Evolutionary conservation across 768 basidiomycete species (phyloP).

Genomic region (Trametes maxima): DNA sequence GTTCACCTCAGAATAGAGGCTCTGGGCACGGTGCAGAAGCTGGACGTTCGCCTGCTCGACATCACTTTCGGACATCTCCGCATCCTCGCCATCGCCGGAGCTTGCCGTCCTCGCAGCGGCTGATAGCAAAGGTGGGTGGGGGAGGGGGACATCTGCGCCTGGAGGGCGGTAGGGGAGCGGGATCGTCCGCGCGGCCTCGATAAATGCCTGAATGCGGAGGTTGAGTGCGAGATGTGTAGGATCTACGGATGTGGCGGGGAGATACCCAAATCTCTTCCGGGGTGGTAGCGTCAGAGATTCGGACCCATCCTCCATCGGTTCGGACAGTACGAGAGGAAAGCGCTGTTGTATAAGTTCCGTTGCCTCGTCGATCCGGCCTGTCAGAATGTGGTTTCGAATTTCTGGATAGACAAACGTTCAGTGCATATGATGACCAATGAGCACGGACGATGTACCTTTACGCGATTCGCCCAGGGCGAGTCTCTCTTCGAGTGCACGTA

Average conservation of each 20-base stretch:
- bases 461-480: slow-evolving; percentile 44
- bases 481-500: slow-evolving; percentile 46
- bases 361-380: slow-evolving; percentile 76
- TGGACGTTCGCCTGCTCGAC: slow-evolving; percentile 37
- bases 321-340: slow-evolving; percentile 72
- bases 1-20: slow-evolving; percentile 64
- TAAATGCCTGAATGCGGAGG: slow-evolving; percentile 84
- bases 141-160: slow-evolving; percentile 12
- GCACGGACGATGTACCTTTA: slow-evolving; percentile 47
- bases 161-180: slow-evolving; percentile 53
- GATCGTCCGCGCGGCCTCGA: slow-evolving; percentile 78
- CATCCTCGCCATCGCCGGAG: slow-evolving; percentile 11
- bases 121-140: slow-evolving; percentile 17
- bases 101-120: neutral
- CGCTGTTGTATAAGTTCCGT: slow-evolving; percentile 63
- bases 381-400: slow-evolving; percentile 68
- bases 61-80: slow-evolving; percentile 29
- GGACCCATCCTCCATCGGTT: slow-evolving; percentile 8
- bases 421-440: neutral
- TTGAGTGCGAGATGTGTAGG: slow-evolving; percentile 82
- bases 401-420: slow-evolving; percentile 44
- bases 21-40: slow-evolving; percentile 61
- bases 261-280: slow-evolving; percentile 45
- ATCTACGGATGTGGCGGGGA: slow-evolving; percentile 63
- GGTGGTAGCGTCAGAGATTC: slow-evolving; percentile 18